Evolutionary conservation across 2,329 filamentous ascomycete genomes (phyloP).

Genomic region (Allantophomopsis lycopodina): DNA sequence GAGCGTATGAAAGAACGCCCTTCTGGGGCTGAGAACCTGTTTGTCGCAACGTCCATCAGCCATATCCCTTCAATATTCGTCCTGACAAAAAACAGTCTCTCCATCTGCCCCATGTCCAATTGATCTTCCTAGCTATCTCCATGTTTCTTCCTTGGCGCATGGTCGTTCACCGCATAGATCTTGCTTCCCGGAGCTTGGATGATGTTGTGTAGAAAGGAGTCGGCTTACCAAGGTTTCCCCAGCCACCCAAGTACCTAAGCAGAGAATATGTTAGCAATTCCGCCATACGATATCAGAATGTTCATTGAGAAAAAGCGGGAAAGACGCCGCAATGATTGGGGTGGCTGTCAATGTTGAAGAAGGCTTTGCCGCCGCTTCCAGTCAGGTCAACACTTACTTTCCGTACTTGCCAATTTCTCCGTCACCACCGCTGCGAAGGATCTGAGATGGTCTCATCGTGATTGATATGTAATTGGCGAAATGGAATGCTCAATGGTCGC

Average conservation of each 20-base stretch:
- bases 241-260: slow-evolving; percentile 16
- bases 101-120: not conserved
- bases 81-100: not conserved
- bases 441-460: slow-evolving; percentile 19
- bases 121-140: not conserved
- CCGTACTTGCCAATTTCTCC: slow-evolving; percentile 19
- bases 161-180: not conserved
- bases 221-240: slow-evolving; percentile 20
- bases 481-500: slow-evolving; percentile 9
- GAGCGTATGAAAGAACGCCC: slow-evolving; percentile 55
- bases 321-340: slow-evolving; percentile 4
- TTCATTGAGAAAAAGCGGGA: not conserved
- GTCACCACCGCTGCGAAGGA: slow-evolving; percentile 16
- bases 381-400: slow-evolving; percentile 15
- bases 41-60: slow-evolving; percentile 6
- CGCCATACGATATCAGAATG: not conserved
- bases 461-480: slow-evolving; percentile 6
- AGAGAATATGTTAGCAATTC: slow-evolving; percentile 9
- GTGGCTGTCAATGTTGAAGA: too few relatives aligned
- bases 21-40: slow-evolving; percentile 45
- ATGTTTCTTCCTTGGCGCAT: not conserved
- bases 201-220: not conserved
- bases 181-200: not conserved
- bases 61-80: slow-evolving; percentile 1
- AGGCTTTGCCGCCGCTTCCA: too few relatives aligned